Conservation (phyloP, 805 yeast genomes). For the Metschnikowia similis region DNA sequence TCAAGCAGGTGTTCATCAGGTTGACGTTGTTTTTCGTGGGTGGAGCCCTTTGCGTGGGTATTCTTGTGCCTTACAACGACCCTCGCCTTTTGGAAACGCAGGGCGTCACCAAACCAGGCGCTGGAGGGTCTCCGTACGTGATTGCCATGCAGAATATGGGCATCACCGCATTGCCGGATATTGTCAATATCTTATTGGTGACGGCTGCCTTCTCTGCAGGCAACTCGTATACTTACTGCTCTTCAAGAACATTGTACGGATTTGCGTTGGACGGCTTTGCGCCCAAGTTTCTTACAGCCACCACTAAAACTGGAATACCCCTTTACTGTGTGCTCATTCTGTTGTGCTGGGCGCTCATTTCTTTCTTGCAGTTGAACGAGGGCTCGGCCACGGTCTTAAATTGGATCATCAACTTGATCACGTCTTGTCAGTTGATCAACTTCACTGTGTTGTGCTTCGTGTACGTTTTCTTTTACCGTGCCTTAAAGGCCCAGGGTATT, state of each 20-base stretch:
- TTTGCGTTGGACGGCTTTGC: slow-evolving; percentile 72
- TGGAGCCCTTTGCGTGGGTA: slow-evolving; percentile 76
- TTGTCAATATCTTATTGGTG: slow-evolving; percentile 74
- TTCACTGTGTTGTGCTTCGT: slow-evolving; percentile 24
- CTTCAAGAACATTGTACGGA: slow-evolving; percentile 71
- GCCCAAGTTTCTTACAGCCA: slow-evolving; percentile 58
- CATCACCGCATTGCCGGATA: slow-evolving; percentile 64
- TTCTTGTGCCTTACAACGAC: slow-evolving; percentile 68
- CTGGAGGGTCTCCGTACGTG: slow-evolving; percentile 81
- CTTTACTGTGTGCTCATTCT: slow-evolving; percentile 41
- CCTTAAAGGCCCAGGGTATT: slow-evolving; percentile 18
- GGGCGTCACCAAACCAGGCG: slow-evolving; percentile 58
- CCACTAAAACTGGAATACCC: slow-evolving; percentile 46
- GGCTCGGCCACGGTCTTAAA: slow-evolving; percentile 23
- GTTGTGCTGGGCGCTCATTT: slow-evolving; percentile 53
- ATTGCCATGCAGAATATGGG: slow-evolving; percentile 69
- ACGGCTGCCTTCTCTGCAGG: slow-evolving; percentile 78
- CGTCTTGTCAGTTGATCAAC: slow-evolving; percentile 27
- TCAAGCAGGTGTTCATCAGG: slow-evolving; percentile 68
- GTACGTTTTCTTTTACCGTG: slow-evolving; percentile 16
- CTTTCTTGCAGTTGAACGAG: slow-evolving; percentile 55
- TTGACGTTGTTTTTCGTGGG: slow-evolving; percentile 64
- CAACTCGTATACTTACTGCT: slow-evolving; percentile 73
- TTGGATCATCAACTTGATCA: slow-evolving; percentile 33
- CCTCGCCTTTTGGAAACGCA: slow-evolving; percentile 54